Conservation (phyloP, 2,329 filamentous ascomycete species). For the Zasmidium angulare region DNA sequence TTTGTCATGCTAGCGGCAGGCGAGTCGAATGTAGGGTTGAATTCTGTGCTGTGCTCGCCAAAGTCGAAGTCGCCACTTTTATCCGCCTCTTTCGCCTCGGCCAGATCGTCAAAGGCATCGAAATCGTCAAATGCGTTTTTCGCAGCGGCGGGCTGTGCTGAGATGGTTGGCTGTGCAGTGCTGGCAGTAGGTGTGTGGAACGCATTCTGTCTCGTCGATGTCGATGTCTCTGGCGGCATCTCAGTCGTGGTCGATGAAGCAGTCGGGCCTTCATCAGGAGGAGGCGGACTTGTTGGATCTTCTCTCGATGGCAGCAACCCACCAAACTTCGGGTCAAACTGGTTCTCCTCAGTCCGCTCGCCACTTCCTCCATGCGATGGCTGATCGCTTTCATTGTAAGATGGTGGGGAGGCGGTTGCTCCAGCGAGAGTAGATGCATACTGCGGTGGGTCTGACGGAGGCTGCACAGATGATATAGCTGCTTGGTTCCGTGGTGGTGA, state of each 20-base stretch:
- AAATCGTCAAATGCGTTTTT: slow-evolving; percentile 67
- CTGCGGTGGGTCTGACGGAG: slow-evolving; percentile 1
- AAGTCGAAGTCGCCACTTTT: slow-evolving; percentile 77
- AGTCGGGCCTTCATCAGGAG: slow-evolving; percentile 6
- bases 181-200: slow-evolving; percentile 14
- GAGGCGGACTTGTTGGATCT: slow-evolving; percentile 44
- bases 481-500: slow-evolving; percentile 37
- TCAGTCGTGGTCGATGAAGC: slow-evolving; percentile 14
- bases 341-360: slow-evolving; percentile 27
- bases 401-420: slow-evolving; percentile 50
- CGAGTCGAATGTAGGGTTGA: slow-evolving; percentile 79
- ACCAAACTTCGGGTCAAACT: slow-evolving; percentile 56
- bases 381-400: slow-evolving; percentile 49
- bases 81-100: slow-evolving; percentile 75
- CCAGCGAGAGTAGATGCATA: slow-evolving; percentile 7
- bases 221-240: slow-evolving; percentile 9
- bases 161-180: slow-evolving; percentile 7
- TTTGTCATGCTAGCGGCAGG: slow-evolving; percentile 50
- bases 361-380: slow-evolving; percentile 36
- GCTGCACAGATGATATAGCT: slow-evolving; percentile 2
- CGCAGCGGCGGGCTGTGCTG: slow-evolving; percentile 27
- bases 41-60: slow-evolving; percentile 67
- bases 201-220: slow-evolving; percentile 7
- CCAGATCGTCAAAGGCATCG: slow-evolving; percentile 79
- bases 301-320: slow-evolving; percentile 57